Percentiles rank a stretch among this genome's conserved stretches.
Evolutionary conservation across 768 basidiomycete species (phyloP).

Genomic region (Russula vinacea): DNA sequence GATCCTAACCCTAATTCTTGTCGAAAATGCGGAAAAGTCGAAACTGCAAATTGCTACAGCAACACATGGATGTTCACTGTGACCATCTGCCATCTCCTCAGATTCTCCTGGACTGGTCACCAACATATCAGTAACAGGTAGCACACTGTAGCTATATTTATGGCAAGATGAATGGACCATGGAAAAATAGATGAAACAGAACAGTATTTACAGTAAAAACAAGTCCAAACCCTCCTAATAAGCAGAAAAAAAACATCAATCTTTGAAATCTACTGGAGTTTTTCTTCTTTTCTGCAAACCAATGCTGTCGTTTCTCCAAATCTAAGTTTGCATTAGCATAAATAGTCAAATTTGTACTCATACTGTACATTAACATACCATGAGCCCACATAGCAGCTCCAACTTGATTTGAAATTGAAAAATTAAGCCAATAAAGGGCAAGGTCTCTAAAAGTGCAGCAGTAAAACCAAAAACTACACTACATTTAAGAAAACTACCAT

Average conservation of each 20-base stretch:
- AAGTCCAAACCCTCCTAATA: no score
- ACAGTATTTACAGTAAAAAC: no score
- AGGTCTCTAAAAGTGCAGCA: conserved; percentile 73
- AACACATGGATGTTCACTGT: no score
- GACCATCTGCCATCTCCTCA: no score
- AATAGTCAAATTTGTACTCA: background rate
- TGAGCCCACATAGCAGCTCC: conserved; percentile 96
- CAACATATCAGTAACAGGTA: no score
- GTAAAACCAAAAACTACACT: conserved; percentile 76
- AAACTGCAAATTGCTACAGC: no score
- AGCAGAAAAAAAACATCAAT: background rate
- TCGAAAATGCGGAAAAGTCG: no score
- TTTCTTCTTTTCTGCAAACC: conserved; percentile 39
- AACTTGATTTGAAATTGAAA: conserved; percentile 81
- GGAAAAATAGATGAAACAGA: no score
- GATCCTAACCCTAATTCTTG: conserved; percentile 18
- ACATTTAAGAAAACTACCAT: background rate
- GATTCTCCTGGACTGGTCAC: no score
- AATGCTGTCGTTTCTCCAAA: conserved; percentile 57
- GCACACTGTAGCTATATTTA: no score
- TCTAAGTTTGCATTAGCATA: conserved; percentile 40
- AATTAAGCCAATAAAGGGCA: conserved; percentile 77
- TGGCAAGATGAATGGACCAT: no score
- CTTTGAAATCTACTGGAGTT: background rate
- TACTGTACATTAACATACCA: conserved; percentile 43